Evolutionary conservation across 768 basidiomycete genomes (phyloP), one percentile per base, ranked within the genome.

Genomic region (Mycena maculata): DNA sequence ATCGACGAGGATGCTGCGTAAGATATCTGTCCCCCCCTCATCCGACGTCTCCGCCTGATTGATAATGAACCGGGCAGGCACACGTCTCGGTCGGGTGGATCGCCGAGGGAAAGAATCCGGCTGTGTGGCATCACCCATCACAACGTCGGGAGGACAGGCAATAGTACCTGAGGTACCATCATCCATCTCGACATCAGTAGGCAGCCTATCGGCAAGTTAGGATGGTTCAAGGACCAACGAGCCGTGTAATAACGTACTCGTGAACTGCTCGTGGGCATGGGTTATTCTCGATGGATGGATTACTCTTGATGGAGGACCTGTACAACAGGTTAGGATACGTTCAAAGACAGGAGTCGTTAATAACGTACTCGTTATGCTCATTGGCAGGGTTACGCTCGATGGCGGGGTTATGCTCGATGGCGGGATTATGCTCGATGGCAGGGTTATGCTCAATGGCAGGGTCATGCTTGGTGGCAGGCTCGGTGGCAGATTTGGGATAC

Each of bases 361-460:
- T n/a, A n/a, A 66, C 58, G 28, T 45, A 60, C 58, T 52, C 27
- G 25, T n/a, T n/a, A n/a, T n/a, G n/a, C n/a, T n/a, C n/a, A n/a
- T n/a, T n/a, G n/a, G n/a, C n/a, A n/a, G n/a, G n/a, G n/a, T n/a
- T n/a, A n/a, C n/a, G n/a, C n/a, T n/a, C n/a, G n/a, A n/a, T n/a
- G n/a, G n/a, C n/a, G n/a, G n/a, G n/a, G n/a, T 39, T 65, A 56
- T 18, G n/a, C n/a, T n/a, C n/a, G n/a, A n/a, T n/a, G n/a, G n/a
- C n/a, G n/a, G n/a, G n/a, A n/a, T n/a, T n/a, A n/a, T n/a, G n/a
- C n/a, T n/a, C n/a, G n/a, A n/a, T n/a, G n/a, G n/a, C n/a, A n/a
- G n/a, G n/a, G n/a, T n/a, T n/a, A n/a, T n/a, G 63, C 63, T 64
- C 63, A 23, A 27, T 38, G 63, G 63, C 55, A 16, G 63, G 63